phyloP scores from a whole-genome alignment of 2,329 filamentous ascomycete genomes.

The Cercospora canescens region DNA sequence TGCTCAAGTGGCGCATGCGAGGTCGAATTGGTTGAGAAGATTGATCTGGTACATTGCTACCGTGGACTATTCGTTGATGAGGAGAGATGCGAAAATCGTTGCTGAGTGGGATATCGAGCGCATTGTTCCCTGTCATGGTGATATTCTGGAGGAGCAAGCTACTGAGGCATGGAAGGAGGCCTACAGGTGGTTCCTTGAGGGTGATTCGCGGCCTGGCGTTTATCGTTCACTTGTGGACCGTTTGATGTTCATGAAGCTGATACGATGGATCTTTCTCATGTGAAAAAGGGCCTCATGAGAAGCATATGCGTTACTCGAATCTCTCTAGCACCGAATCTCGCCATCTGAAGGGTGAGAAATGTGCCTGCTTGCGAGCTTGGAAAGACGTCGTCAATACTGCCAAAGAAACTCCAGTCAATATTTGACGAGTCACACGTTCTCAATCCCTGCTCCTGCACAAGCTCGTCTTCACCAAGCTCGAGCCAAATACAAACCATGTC shows the following conservation, averaged over 20 bases:
- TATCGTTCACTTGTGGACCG: conserved; percentile 9
- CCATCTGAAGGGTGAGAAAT: not conserved
- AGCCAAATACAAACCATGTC: not conserved
- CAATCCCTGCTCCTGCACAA: not conserved
- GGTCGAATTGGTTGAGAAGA: conserved; percentile 13
- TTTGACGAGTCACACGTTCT: not conserved
- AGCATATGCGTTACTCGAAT: not conserved
- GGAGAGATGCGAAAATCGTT: conserved; percentile 16
- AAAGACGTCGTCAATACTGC: not conserved
- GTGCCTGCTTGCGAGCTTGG: not conserved
- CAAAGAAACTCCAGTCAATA: not conserved
- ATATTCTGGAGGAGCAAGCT: conserved; percentile 11
- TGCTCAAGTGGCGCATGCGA: conserved; percentile 11
- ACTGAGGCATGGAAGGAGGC: conserved; percentile 15
- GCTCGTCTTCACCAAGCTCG: not conserved
- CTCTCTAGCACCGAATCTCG: not conserved
- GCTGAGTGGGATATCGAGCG: conserved; percentile 15
- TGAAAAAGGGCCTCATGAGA: not conserved
- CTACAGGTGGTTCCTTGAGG: conserved; percentile 17
- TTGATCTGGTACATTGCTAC: conserved; percentile 21
- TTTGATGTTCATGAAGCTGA: conserved; percentile 13
- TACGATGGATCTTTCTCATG: conserved; percentile 15
- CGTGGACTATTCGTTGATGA: conserved; percentile 13
- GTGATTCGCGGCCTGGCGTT: not conserved
- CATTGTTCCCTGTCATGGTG: conserved; percentile 19